Percentiles rank a stretch among this genome's conserved stretches.
phyloP scores from a whole-genome alignment of 225 moss, liverwort and hornwort genomes.

The Asterella californica region DNA sequence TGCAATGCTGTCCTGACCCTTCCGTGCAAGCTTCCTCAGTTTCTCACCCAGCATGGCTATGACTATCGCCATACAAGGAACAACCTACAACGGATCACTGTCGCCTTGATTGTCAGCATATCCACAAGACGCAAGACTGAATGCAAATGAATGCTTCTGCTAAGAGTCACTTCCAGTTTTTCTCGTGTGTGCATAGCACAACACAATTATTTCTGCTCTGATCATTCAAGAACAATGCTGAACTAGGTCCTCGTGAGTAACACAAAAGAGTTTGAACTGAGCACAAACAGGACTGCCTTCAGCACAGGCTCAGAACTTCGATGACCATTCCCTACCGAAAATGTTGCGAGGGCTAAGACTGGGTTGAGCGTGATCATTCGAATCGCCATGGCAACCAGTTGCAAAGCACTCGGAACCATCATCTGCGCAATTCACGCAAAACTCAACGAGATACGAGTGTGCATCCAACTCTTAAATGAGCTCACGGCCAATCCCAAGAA shows the following conservation, averaged over 20 bases:
- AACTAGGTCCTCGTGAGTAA: not conserved
- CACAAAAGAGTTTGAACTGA: not conserved
- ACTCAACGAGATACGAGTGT: not conserved
- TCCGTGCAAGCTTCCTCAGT: slow-evolving; percentile 69
- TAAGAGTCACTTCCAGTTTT: no score
- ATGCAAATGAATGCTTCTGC: not conserved
- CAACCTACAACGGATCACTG: slow-evolving; percentile 61
- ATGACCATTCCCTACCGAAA: slow-evolving; percentile 56
- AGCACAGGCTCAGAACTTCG: not conserved
- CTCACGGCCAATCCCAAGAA: not conserved
- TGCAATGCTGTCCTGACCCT: slow-evolving; percentile 77
- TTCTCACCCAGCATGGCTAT: slow-evolving; percentile 89
- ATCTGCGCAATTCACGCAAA: slow-evolving; percentile 40
- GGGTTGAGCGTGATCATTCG: slow-evolving; percentile 91
- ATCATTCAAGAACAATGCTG: not conserved
- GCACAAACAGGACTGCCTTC: not conserved
- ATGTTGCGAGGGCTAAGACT: slow-evolving; percentile 69
- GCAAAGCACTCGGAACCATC: slow-evolving; percentile 77
- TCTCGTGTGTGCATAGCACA: no score
- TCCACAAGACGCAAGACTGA: not conserved
- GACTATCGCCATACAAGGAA: slow-evolving; percentile 87
- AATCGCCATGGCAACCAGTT: slow-evolving; percentile 79
- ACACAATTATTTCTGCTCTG: not conserved
- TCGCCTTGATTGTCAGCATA: slow-evolving; percentile 19
- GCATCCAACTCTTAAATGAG: not conserved